Percentiles rank a stretch among this genome's conserved stretches.
These are phyloP conservation scores for Cronartium ribicola DNA, from an alignment of 1,284 basidiomycete genomes.

Conservation along the genomic window DNA sequence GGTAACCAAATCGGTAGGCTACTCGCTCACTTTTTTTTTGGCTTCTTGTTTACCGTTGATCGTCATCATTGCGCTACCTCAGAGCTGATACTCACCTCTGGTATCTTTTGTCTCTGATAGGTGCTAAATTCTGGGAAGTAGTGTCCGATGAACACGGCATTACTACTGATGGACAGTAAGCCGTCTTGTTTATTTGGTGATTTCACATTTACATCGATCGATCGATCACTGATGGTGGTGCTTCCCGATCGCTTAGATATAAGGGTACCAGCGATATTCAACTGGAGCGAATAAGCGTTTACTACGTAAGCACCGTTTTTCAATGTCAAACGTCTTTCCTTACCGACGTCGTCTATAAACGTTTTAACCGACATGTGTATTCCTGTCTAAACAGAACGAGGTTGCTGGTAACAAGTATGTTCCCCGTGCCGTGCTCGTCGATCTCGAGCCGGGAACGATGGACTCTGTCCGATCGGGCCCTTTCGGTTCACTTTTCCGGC, in stretches of 20 bases:
- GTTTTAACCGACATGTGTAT: neutral
- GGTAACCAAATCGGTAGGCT: conserved; percentile 41
- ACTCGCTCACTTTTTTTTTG: neutral
- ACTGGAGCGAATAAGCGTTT: conserved; percentile 93
- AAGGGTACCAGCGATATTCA: conserved; percentile 90
- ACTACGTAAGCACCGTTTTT: conserved; percentile 58
- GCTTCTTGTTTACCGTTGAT: neutral
- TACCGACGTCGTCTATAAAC: neutral
- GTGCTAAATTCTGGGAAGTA: conserved; percentile 95
- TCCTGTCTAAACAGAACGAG: conserved; percentile 47
- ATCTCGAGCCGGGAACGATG: conserved; percentile 85
- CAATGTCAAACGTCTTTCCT: neutral
- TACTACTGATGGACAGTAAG: conserved; percentile 68
- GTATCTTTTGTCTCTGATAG: conserved; percentile 53
- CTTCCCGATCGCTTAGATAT: conserved; percentile 57
- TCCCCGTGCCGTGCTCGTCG: conserved; percentile 86
- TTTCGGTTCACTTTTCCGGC: conserved; percentile 72
- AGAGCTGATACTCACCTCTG: neutral
- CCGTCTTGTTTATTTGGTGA: too few species aligned
- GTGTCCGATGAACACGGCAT: conserved; percentile 97
- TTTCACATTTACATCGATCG: neutral
- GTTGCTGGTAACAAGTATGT: conserved; percentile 65
- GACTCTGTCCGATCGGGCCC: conserved; percentile 64
- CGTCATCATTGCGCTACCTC: neutral
- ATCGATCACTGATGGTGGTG: conserved; percentile 7